Base-by-base conservation (phyloP, 371 early-diverging fungal species). In the Saksenaea oblongispora region DNA sequence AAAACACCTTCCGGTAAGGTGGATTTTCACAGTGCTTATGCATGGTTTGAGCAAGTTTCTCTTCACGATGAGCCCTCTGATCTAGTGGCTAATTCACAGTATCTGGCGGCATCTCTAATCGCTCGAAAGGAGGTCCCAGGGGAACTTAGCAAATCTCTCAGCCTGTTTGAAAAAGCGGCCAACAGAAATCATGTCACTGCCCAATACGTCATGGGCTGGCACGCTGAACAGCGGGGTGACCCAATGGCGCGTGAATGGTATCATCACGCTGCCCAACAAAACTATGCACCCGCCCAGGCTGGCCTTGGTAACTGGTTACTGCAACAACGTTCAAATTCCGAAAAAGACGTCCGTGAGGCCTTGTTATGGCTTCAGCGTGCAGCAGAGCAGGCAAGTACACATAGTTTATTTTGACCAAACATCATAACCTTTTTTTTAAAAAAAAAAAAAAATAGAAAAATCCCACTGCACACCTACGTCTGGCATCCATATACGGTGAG, bases 401-500 rank as follows among this genome's bases (percentile, higher is more conserved):
- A 22, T 31, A 28, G n/a, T n/a, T n/a, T n/a, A n/a, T n/a, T n/a
- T n/a, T n/a, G 15, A 63, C 44, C 51, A 51, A 42, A 53, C 24
- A 62, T 58, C 39, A 47, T 22, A 34, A 51, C 13, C 26, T 28
- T 14, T 10, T 53, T 53, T 5, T 22, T 41, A 27, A 36, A 26
- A 10, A 39, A 7, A 10, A 53, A 26, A 9, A 51, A 18, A 17
- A 44, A 56, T 37, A 69, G 68, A 56, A 60, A n/a, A 59, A 67
- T 26, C 22, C 58, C 3, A 47, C 53, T 26, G 68, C 68, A 15
- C 31, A 60, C n/a, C 62, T 78, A 11, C 66, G 64, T 54, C 60
- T 73, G 8, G 74, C 61, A 11, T 59, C 56, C 11, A 28, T 73
- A 39, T 64, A 69, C 41, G 64, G 61, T 17, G 66, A 73, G 59